These are phyloP conservation scores for Fusarium redolens DNA, from an alignment of 2,329 filamentous ascomycete species.

Conservation along the genomic window DNA sequence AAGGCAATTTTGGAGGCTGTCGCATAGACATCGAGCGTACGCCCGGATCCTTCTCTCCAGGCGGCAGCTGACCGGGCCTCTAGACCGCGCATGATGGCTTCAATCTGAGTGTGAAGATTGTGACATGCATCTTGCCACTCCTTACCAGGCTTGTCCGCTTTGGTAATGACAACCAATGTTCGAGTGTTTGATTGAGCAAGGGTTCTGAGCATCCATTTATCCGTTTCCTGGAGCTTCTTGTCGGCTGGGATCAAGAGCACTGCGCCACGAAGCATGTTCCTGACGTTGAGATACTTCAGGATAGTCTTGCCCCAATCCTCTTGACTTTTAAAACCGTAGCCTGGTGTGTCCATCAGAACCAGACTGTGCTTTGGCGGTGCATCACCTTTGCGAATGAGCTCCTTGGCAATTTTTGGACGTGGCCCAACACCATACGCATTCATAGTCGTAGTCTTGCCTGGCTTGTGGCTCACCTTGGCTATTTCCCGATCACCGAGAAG, in stretches of 20 bases:
- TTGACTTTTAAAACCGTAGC: constrained; percentile 61
- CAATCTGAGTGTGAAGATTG: constrained; percentile 44
- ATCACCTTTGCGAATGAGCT: constrained; percentile 49
- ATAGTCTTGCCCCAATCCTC: constrained; percentile 65
- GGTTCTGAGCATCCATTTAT: constrained; percentile 59
- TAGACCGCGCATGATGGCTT: constrained; percentile 42
- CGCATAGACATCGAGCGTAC: constrained; percentile 48
- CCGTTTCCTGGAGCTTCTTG: constrained; percentile 61
- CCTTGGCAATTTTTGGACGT: constrained; percentile 44
- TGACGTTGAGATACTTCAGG: constrained; percentile 60
- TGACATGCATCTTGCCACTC: constrained; percentile 46
- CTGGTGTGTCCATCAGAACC: constrained; percentile 63
- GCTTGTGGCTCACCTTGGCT: constrained; percentile 62
- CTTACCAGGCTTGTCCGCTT: constrained; percentile 62
- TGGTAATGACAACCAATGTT: constrained; percentile 65
- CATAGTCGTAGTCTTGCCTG: constrained; percentile 66
- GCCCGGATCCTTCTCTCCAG: constrained; percentile 48
- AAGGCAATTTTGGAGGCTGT: constrained; percentile 53
- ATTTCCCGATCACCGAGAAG: constrained; percentile 66
- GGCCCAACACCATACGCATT: constrained; percentile 68
- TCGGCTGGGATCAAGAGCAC: constrained; percentile 65
- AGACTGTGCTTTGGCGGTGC: constrained; percentile 59
- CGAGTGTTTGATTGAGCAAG: constrained; percentile 58
- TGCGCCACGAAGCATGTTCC: constrained; percentile 62
- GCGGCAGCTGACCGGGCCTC: constrained; percentile 35